A percentile compares a stretch with the other conserved stretches of the same genome.
phyloP scores from a whole-genome alignment of 1,139 yeast genomes.

The Tardiomyces digboiensis region DNA sequence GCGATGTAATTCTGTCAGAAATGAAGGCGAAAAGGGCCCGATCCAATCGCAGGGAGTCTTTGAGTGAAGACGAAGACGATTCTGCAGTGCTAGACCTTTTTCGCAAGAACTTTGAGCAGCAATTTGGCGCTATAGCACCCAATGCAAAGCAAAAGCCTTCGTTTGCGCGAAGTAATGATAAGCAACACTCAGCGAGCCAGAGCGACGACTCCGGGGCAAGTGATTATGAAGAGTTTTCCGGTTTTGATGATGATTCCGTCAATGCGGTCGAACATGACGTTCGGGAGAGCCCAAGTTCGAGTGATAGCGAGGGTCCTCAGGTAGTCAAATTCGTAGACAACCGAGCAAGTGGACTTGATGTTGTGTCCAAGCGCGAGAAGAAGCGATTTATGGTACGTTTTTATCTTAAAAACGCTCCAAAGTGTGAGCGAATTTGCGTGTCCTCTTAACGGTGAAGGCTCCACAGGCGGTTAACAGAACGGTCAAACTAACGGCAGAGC shows the following conservation, averaged over 20 bases:
- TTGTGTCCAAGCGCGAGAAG: slow-evolving; percentile 33
- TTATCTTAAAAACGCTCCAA: background rate
- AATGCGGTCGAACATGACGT: slow-evolving; percentile 2
- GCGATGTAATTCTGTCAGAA: background rate
- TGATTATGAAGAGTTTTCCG: slow-evolving; percentile 14
- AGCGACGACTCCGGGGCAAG: slow-evolving; percentile 5
- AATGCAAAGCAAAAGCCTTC: slow-evolving; percentile 20
- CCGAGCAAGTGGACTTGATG: slow-evolving; percentile 22
- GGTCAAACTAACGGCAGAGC: slow-evolving; percentile 14
- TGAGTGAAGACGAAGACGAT: slow-evolving; percentile 1
- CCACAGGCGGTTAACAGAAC: no score
- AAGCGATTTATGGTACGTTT: slow-evolving; percentile 29
- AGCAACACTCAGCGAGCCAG: no score
- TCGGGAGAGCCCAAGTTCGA: slow-evolving; percentile 4
- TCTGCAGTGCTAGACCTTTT: slow-evolving; percentile 12
- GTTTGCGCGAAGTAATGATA: slow-evolving; percentile 10
- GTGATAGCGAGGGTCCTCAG: slow-evolving; percentile 25
- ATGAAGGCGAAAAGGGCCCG: background rate
- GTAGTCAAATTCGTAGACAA: slow-evolving; percentile 39
- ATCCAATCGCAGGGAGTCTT: background rate
- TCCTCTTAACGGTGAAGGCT: no score
- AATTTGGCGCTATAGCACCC: slow-evolving; percentile 53
- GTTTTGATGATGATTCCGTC: slow-evolving; percentile 10
- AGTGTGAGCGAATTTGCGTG: background rate
- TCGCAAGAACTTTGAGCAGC: slow-evolving; percentile 54